These are phyloP conservation scores for Talaromyces adpressus DNA, from an alignment of 495 filamentous ascomycete species.

Conservation along the genomic window DNA sequence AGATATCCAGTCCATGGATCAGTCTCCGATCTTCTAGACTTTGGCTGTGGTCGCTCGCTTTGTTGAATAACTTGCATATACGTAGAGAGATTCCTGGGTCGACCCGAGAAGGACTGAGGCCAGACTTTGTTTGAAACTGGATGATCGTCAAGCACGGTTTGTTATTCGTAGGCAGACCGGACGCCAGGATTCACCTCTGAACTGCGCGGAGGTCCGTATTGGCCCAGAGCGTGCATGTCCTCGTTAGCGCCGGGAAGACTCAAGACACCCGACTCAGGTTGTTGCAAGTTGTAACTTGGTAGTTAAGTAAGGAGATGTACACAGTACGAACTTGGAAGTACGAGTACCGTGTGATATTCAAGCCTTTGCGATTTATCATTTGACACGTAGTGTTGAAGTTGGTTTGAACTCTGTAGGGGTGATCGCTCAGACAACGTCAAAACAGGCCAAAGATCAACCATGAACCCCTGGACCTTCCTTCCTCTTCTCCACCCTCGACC, in stretches of 20 bases:
- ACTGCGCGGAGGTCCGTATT: not conserved
- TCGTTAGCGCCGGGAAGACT: not conserved
- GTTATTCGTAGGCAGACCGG: not conserved
- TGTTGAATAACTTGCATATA: not conserved
- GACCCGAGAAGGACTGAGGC: not conserved
- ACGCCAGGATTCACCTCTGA: not conserved
- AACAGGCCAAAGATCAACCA: not conserved
- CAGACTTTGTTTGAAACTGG: not conserved
- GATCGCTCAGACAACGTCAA: not conserved
- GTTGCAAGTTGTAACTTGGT: not conserved
- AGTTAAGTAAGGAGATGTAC: not conserved
- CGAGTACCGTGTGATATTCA: no score
- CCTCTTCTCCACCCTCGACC: not conserved
- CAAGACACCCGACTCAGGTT: not conserved
- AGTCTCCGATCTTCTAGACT: not conserved
- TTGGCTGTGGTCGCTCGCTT: not conserved
- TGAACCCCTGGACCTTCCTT: not conserved
- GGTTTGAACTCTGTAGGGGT: not conserved
- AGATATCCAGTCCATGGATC: not conserved
- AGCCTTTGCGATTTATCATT: not conserved
- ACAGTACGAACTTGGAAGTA: not conserved
- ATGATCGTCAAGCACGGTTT: not conserved
- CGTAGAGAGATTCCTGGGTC: not conserved
- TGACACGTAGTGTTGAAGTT: not conserved
- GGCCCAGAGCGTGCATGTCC: not conserved